These are phyloP conservation scores for Lasiosphaeris hirsuta DNA, from an alignment of 495 filamentous ascomycete species.

Conservation along the genomic window DNA sequence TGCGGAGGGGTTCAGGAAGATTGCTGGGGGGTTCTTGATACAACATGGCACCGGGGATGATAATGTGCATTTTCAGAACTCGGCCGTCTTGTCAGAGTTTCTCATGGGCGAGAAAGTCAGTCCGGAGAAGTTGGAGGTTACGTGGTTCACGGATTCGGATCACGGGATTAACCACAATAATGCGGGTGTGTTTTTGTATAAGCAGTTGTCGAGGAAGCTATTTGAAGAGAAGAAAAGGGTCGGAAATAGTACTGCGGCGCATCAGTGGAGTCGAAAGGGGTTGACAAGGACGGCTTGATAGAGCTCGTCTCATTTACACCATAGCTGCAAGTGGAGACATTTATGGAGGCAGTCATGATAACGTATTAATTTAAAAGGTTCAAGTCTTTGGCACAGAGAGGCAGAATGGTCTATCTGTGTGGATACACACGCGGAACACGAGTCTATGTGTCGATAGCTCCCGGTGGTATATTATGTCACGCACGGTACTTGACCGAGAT, in stretches of 20 bases:
- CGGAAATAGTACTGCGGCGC: background rate
- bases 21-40: slow-evolving; percentile 50
- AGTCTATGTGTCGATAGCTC: too few relatives aligned
- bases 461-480: too few relatives aligned
- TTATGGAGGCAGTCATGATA: too few relatives aligned
- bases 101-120: slow-evolving; percentile 47
- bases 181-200: slow-evolving; percentile 45
- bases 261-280: slow-evolving; percentile 23
- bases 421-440: too few relatives aligned
- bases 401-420: too few relatives aligned
- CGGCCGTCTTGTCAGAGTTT: slow-evolving; percentile 49
- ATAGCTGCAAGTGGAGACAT: too few relatives aligned
- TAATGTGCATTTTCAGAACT: slow-evolving; percentile 60
- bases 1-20: slow-evolving; percentile 48
- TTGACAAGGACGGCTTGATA: background rate
- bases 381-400: too few relatives aligned
- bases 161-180: slow-evolving; percentile 50
- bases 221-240: slow-evolving; percentile 26
- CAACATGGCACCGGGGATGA: slow-evolving; percentile 58
- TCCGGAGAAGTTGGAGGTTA: slow-evolving; percentile 50
- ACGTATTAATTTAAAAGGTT: too few relatives aligned
- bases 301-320: too few relatives aligned
- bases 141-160: slow-evolving; percentile 54
- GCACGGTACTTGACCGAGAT: too few relatives aligned
- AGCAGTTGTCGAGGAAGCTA: slow-evolving; percentile 43